phyloP scores from a whole-genome alignment of 768 basidiomycete species.

The Panaeolus cyanescens region DNA sequence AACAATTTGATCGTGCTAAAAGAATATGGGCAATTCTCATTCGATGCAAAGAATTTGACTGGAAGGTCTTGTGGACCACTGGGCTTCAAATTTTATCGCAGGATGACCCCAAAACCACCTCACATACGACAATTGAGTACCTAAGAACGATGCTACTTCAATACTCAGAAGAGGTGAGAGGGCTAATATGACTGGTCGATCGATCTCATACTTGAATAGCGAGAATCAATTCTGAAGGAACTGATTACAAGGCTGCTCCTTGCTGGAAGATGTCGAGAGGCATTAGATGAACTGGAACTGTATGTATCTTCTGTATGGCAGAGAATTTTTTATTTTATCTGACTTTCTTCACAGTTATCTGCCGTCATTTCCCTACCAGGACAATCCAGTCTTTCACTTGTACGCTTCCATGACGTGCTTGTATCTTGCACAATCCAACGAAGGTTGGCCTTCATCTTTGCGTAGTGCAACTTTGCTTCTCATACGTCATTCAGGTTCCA shows the following conservation, averaged over 20 bases:
- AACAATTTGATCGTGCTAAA: slow-evolving; percentile 63
- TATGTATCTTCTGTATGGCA: slow-evolving; percentile 27
- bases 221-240: slow-evolving; percentile 75
- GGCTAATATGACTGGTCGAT: not conserved
- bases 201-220: slow-evolving; percentile 41
- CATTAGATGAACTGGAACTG: slow-evolving; percentile 87
- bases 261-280: slow-evolving; percentile 59
- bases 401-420: slow-evolving; percentile 81
- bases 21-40: slow-evolving; percentile 75
- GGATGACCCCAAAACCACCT: slow-evolving; percentile 25
- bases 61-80: slow-evolving; percentile 71
- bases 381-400: slow-evolving; percentile 75
- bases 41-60: slow-evolving; percentile 77
- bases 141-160: slow-evolving; percentile 74
- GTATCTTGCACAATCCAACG: slow-evolving; percentile 51
- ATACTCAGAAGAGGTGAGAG: slow-evolving; percentile 61
- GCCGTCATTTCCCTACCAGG: slow-evolving; percentile 85
- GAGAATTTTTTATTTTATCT: slow-evolving; percentile 8
- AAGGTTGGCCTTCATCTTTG: slow-evolving; percentile 1
- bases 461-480: slow-evolving; percentile 1
- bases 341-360: slow-evolving; percentile 58
- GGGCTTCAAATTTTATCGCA: slow-evolving; percentile 58
- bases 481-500: slow-evolving; percentile 10
- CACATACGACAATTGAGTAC: slow-evolving; percentile 49
- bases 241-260: slow-evolving; percentile 68